Conservation (phyloP, 768 basidiomycete species). For the Lentinula detonsa region DNA sequence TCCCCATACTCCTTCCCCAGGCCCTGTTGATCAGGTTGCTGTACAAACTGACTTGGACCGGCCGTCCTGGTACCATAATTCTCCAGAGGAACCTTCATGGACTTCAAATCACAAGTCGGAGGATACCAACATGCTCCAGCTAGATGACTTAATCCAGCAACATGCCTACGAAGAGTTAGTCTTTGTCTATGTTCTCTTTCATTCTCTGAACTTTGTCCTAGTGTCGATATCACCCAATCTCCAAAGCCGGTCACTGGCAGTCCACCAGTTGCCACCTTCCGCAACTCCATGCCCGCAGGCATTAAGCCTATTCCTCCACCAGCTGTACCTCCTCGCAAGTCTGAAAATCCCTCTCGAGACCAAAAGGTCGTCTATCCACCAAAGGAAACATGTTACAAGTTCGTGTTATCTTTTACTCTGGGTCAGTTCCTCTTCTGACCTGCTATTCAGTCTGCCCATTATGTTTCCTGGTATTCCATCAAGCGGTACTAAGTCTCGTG, state of each 20-base stretch:
- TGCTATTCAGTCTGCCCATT: conserved; percentile 58
- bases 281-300: conserved; percentile 16
- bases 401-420: conserved; percentile 19
- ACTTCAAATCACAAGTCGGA: conserved; percentile 5
- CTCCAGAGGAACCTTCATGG: conserved; percentile 1
- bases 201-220: conserved; percentile 20
- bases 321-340: conserved; percentile 46
- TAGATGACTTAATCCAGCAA: conserved; percentile 71
- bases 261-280: conserved; percentile 14
- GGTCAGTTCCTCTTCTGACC: conserved; percentile 10
- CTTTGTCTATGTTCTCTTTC: conserved; percentile 14
- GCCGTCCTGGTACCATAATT: conserved; percentile 15
- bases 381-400: conserved; percentile 77
- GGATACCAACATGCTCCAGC: conserved; percentile 40
- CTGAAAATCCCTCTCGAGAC: conserved; percentile 39
- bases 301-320: conserved; percentile 61
- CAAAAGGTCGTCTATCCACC: conserved; percentile 65
- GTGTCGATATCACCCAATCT: conserved; percentile 24
- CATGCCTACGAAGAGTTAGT: conserved; percentile 74
- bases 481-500: conserved; percentile 81
- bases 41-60: conserved; percentile 45
- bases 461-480: conserved; percentile 81
- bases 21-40: conserved; percentile 43
- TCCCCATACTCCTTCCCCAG: conserved; percentile 61
- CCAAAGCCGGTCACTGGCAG: conserved; percentile 19